A percentile compares a stretch with the other conserved stretches of the same genome.
These are phyloP conservation scores for Pestalotiopsis sp. DNA, from an alignment of 2,329 filamentous ascomycete species.

Conservation along the genomic window DNA sequence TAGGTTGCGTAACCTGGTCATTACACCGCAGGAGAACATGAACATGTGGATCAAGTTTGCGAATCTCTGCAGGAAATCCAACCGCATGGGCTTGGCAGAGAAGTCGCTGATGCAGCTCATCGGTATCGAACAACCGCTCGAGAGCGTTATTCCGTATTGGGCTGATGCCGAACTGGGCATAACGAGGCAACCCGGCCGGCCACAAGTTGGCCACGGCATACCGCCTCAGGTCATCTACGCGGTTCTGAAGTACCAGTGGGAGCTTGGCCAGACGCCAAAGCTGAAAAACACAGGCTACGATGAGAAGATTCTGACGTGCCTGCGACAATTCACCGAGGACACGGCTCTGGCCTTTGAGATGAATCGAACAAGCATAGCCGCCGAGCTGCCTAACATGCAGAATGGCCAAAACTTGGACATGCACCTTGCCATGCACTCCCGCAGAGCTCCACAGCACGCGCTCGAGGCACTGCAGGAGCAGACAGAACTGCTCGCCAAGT, in stretches of 20 bases:
- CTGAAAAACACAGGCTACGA: constrained; percentile 46
- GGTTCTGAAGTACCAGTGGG: constrained; percentile 97
- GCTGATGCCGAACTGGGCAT: constrained; percentile 31
- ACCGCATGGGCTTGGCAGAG: constrained; percentile 90
- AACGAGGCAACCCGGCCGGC: not conserved
- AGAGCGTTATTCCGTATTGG: constrained; percentile 64
- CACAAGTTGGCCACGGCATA: constrained; percentile 40
- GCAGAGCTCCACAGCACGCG: constrained; percentile 25
- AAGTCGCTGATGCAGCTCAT: constrained; percentile 93
- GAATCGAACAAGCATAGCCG: constrained; percentile 48
- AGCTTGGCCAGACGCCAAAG: constrained; percentile 67
- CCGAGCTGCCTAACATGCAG: constrained; percentile 52
- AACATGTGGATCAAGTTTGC: constrained; percentile 99
- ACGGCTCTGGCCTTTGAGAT: constrained; percentile 57
- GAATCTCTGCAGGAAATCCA: constrained; percentile 95
- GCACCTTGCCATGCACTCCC: constrained; percentile 11
- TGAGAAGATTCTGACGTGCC: constrained; percentile 59
- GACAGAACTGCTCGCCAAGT: constrained; percentile 83
- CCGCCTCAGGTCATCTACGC: constrained; percentile 88
- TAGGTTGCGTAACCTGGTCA: constrained; percentile 88
- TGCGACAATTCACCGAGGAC: constrained; percentile 64
- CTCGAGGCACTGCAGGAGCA: constrained; percentile 61
- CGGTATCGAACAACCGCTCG: constrained; percentile 66
- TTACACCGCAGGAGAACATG: constrained; percentile 89
- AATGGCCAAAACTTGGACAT: constrained; percentile 42